Percentiles rank a stretch among this genome's conserved stretches.
phyloP scores from a whole-genome alignment of 1,284 basidiomycete genomes.

The Leccinum ponderosum region DNA sequence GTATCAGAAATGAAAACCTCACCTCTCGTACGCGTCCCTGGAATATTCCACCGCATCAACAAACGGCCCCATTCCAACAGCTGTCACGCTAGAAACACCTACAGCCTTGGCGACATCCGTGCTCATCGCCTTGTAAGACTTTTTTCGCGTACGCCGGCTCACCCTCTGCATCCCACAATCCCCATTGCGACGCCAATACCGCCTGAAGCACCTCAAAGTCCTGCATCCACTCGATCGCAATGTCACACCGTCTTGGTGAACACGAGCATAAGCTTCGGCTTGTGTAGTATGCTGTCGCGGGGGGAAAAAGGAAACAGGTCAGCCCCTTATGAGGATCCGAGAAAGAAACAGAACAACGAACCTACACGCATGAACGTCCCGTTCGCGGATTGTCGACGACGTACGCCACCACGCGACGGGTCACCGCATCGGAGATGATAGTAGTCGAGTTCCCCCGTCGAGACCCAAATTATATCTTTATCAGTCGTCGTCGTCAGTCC shows the following conservation, averaged over 20 bases:
- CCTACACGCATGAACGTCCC: no score
- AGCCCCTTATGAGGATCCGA: no score
- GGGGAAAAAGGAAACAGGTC: no score
- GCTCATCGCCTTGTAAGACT: constrained; percentile 80
- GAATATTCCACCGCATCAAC: constrained; percentile 89
- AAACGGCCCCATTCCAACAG: constrained; percentile 89
- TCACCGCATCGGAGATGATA: no score
- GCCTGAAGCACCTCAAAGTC: constrained; percentile 92
- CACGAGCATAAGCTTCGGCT: constrained; percentile 83
- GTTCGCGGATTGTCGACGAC: no score
- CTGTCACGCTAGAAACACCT: constrained; percentile 94
- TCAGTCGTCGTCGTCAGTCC: constrained; percentile 9
- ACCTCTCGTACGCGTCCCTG: constrained; percentile 87
- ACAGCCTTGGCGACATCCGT: constrained; percentile 69
- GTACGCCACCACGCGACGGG: no score
- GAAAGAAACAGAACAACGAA: no score
- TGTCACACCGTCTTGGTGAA: constrained; percentile 97
- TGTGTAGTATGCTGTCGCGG: constrained; percentile 86
- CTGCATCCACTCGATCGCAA: constrained; percentile 97
- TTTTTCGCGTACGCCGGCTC: constrained; percentile 99
- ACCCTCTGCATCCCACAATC: constrained; percentile 76
- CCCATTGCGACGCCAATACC: constrained; percentile 65
- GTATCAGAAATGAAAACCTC: constrained; percentile 25
- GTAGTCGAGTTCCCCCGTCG: constrained; percentile 60
- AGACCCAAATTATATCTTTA: constrained; percentile 97